Base-by-base conservation (phyloP, 2,329 filamentous ascomycete species). In the Setomelanomma holmii region DNA sequence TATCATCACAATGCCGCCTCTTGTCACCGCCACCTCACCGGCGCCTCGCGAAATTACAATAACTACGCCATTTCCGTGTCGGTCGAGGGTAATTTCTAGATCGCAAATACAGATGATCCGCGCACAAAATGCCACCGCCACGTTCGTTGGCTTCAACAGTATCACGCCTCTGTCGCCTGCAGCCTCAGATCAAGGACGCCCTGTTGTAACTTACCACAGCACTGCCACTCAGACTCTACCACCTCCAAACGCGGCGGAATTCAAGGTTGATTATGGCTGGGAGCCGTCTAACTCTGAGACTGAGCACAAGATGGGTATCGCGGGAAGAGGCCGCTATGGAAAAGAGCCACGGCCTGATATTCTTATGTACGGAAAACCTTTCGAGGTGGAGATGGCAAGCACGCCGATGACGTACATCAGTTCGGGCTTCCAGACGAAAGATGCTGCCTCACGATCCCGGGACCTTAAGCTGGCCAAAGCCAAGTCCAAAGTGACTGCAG, bases 361-460 rank as follows among this genome's bases (percentile, higher is more conserved):
- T 2, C 39, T 56, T 5, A 21, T 55, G 1, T 52, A 51, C 5
- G 51, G 56, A 2, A 11, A 19, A 1, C 27, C 56, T 17, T 61
- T 55, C 10, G 5, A n/a, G 0, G 11, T 33, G 1, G n/a, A 14
- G 4, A 10, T 4, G 7, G 20, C 6, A 11, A 35, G 20, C 1
- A 6, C 7, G 2, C 17, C 5, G 10, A 20, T 6, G 2, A 27
- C 12, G 0, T 57, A 51, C 8, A 6, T 19, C 8, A 43, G 56
- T 8, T 50, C 56, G 8, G 53, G 49, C 0, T 67, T 66, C 35
- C 66, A 68, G 40, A 64, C 53, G 17, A 34, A 38, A 22, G 36
- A 39, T 1, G 27, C 33, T 12, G 14, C 27, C 2, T 12, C 30
- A 5, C 47, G 47, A 7, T 53, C 44, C 1, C 39, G 27, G 3